These are phyloP conservation scores for carrot (Daucus carota) DNA, from an alignment of 129 eudicot genomes.

Conservation along the genomic window DH1_v3.0 NC_030381.2:34449001-34449500, in stretches of 20 bases:
- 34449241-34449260: constrained; percentile 23
- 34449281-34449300: constrained; percentile 68
- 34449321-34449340: background rate
- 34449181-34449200: constrained; percentile 26
- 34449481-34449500: constrained; percentile 62
- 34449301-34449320: constrained; percentile 57
- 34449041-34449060: background rate
- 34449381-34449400: constrained; percentile 66
- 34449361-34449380: background rate
- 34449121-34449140: constrained; percentile 33
- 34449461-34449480: constrained; percentile 58
- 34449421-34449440: constrained; percentile 75
- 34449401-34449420: constrained; percentile 55
- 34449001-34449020: constrained; percentile 24
- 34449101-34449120: constrained; percentile 11
- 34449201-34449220: constrained; percentile 24
- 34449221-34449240: constrained; percentile 18
- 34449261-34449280: constrained; percentile 41
- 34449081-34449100: background rate
- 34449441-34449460: constrained; percentile 63
- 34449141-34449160: constrained; percentile 32
- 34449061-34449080: constrained; percentile 6
- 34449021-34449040: background rate
- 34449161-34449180: constrained; percentile 30
- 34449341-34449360: background rate